Evolutionary conservation across 352 stramenopile species (phyloP), one percentile per base, ranked within the genome.

Genomic region (Pythium sukuiense): DNA sequence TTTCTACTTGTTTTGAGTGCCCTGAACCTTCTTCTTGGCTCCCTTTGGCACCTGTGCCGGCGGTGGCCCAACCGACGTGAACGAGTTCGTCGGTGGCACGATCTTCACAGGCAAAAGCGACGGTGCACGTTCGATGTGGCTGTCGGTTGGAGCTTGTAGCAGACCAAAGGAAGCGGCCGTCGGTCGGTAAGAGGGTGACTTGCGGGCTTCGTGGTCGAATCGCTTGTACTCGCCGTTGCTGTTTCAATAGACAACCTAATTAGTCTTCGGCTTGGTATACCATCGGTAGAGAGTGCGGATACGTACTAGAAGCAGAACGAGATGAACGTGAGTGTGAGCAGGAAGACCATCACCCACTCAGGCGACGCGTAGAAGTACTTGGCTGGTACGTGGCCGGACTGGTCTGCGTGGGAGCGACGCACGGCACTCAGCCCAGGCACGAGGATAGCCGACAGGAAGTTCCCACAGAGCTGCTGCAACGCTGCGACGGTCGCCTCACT

Each of bases 401-500:
- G 52, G 35, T 80, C 74, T 27, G 61, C 72, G 46, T 80, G 70
- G 0, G 63, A 79, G 4, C 76, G 67, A 26, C 77, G 71, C 12
- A 89, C 35, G 3, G 76, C 60, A 59, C 78, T 86, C 11, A 92
- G 58, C 0, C 71, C 71, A 12, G 81, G 84, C 12, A 92, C 81
- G 0, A 85, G 20, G 35, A 88, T 73, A 8, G 81, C 84, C 27
- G 82, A 91, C 2, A 93, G 56, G 26, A 91, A 88, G 59, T 93
- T 93, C 11, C 84, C 84, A 63, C 80, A 91, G 52, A 93, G 80
- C 43, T 93, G 84, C 43, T 91, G 82, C 0, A 93, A 71, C 20
- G 84, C 84, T 20, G 84, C 84, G 48, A 93, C 84, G 0, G 84
- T 91, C 6, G 84, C 81, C 54, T 90, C 84, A 46, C 82, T 93